These are phyloP conservation scores for Fusarium sp. DNA, from an alignment of 2,329 filamentous ascomycete genomes.

Conservation along the genomic window DNA sequence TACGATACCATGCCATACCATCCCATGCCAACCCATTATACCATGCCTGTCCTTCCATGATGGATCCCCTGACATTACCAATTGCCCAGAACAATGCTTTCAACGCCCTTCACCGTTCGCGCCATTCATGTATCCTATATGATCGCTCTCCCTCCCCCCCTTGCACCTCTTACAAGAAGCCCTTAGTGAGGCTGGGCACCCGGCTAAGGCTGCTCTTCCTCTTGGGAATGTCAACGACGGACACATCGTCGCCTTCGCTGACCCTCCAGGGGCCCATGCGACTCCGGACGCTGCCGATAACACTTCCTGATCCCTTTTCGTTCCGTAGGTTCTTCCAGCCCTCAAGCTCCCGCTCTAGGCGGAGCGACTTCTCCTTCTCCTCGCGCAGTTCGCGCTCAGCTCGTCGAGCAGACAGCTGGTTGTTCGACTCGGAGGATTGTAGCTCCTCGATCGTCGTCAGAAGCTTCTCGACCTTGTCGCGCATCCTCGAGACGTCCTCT, in stretches of 20 bases:
- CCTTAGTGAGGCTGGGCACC: slow-evolving; percentile 78
- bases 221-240: slow-evolving; percentile 66
- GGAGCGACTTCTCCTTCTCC: slow-evolving; percentile 83
- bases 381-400: slow-evolving; percentile 92
- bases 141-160: background rate
- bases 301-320: slow-evolving; percentile 67
- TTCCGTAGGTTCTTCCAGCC: slow-evolving; percentile 81
- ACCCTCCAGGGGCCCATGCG: slow-evolving; percentile 50
- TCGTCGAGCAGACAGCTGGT: slow-evolving; percentile 83
- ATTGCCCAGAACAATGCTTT: slow-evolving; percentile 37
- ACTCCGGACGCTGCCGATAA: slow-evolving; percentile 58
- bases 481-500: slow-evolving; percentile 86
- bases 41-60: slow-evolving; percentile 16
- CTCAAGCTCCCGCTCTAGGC: slow-evolving; percentile 90
- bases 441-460: slow-evolving; percentile 94
- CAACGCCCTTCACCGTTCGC: slow-evolving; percentile 39
- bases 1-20: background rate
- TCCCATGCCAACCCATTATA: slow-evolving; percentile 11
- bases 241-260: slow-evolving; percentile 55
- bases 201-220: slow-evolving; percentile 75
- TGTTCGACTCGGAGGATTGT: slow-evolving; percentile 85
- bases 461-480: slow-evolving; percentile 91
- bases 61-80: slow-evolving; percentile 13
- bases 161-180: slow-evolving; percentile 75
- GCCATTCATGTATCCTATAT: slow-evolving; percentile 28